Percentiles rank a stretch among this genome's conserved stretches.
phyloP scores from a whole-genome alignment of 2,329 filamentous ascomycete species.

The Neoscytalidium dimidiatum region DNA sequence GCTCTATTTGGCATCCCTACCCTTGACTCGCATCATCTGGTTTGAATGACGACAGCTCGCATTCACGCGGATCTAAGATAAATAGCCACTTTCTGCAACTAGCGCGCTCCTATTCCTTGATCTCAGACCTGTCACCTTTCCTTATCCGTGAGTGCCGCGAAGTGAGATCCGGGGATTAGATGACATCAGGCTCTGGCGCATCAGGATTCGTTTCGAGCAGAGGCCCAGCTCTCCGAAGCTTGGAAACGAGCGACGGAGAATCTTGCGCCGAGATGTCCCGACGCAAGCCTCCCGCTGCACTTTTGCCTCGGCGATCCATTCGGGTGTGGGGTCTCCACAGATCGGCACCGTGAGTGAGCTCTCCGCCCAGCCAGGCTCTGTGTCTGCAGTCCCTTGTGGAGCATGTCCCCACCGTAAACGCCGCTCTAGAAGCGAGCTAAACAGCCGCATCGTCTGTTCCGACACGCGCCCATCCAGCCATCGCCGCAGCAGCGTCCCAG shows the following conservation, averaged over 20 bases:
- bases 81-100: background rate
- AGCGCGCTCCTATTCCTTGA: background rate
- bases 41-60: background rate
- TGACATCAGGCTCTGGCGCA: background rate
- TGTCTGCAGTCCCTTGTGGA: slow-evolving; percentile 3
- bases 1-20: background rate
- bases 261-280: slow-evolving; percentile 8
- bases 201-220: background rate
- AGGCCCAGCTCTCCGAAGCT: background rate
- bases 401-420: slow-evolving; percentile 1
- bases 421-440: background rate
- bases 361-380: slow-evolving; percentile 5
- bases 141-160: background rate
- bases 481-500: background rate
- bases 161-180: background rate
- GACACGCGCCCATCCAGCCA: background rate
- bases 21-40: slow-evolving; percentile 1
- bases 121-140: background rate
- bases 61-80: background rate
- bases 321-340: slow-evolving; percentile 14
- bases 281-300: slow-evolving; percentile 8
- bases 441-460: background rate
- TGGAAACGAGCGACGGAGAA: background rate
- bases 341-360: slow-evolving; percentile 4
- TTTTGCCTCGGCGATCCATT: slow-evolving; percentile 12